Evolutionary conservation across 768 basidiomycete species (phyloP).

Genomic region (Rhodotorula graminis): DNA sequence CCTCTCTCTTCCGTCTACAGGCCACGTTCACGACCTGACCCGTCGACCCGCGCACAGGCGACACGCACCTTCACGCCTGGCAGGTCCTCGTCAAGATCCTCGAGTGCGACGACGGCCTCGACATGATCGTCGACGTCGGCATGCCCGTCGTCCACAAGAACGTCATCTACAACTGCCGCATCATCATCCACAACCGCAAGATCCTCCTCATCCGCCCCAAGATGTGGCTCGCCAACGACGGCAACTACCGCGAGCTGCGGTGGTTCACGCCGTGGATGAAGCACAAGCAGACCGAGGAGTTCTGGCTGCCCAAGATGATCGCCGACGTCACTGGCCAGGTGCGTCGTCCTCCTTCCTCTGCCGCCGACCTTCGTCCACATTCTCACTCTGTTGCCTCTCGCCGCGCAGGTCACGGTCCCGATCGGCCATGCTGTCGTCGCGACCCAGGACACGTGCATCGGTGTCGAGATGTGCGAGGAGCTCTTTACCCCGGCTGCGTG

Average conservation of each 20-base stretch:
- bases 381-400: not conserved
- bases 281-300: slow-evolving; percentile 82
- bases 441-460: slow-evolving; percentile 90
- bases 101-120: slow-evolving; percentile 66
- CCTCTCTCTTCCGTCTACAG: not conserved
- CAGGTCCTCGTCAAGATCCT: slow-evolving; percentile 91
- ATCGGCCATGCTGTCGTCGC: slow-evolving; percentile 95
- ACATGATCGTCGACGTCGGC: slow-evolving; percentile 93
- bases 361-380: too few relatives aligned
- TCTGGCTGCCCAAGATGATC: slow-evolving; percentile 84
- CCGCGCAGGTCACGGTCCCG: slow-evolving; percentile 60
- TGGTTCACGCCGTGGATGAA: slow-evolving; percentile 96
- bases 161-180: slow-evolving; percentile 92
- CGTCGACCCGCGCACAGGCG: slow-evolving; percentile 57
- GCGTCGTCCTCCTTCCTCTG: not conserved
- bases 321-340: slow-evolving; percentile 77
- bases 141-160: slow-evolving; percentile 99
- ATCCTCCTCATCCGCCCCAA: slow-evolving; percentile 94
- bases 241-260: slow-evolving; percentile 81
- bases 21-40: not conserved
- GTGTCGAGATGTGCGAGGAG: slow-evolving; percentile 95
- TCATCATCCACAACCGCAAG: slow-evolving; percentile 77
- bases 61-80: slow-evolving; percentile 95
- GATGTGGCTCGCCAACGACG: slow-evolving; percentile 99
- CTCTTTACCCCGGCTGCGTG: slow-evolving; percentile 94